These are phyloP conservation scores for Arthrinium phaeospermum DNA, from an alignment of 2,329 filamentous ascomycete species.

Conservation along the genomic window DNA sequence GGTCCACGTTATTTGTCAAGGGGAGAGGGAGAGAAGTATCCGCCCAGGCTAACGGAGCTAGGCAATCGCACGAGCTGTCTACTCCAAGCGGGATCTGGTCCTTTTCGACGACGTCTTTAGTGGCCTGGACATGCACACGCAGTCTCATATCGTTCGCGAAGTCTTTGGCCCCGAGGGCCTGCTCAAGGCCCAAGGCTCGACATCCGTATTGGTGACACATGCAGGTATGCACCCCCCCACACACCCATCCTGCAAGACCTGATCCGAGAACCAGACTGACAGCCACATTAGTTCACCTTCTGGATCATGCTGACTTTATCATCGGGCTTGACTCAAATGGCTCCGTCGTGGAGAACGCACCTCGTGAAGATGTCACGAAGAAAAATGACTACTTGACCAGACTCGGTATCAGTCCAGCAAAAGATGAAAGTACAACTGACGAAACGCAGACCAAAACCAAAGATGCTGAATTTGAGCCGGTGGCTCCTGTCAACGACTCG, in stretches of 20 bases:
- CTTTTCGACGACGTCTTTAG: conserved; percentile 76
- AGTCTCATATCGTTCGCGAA: conserved; percentile 59
- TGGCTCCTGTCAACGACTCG: neutral
- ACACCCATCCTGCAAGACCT: neutral
- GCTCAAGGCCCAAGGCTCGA: neutral
- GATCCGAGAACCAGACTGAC: conserved; percentile 12
- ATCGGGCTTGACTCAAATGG: neutral
- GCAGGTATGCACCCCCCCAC: conserved; percentile 1
- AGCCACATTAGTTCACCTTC: neutral
- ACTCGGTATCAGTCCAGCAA: neutral
- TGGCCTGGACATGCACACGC: conserved; percentile 68
- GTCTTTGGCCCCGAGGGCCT: conserved; percentile 9
- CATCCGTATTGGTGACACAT: conserved; percentile 18
- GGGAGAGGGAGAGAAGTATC: neutral
- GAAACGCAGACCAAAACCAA: neutral
- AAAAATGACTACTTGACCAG: neutral
- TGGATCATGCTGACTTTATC: conserved; percentile 14
- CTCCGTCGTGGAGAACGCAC: neutral
- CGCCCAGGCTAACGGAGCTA: neutral
- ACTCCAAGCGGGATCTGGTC: conserved; percentile 47
- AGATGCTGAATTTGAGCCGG: neutral
- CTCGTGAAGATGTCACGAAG: neutral
- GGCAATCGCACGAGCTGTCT: conserved; percentile 19
- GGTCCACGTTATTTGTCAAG: too few species aligned
- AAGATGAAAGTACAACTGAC: neutral